Base-by-base conservation (phyloP, 2,329 filamentous ascomycete species). In the Aspergillus viridinutans region DNA sequence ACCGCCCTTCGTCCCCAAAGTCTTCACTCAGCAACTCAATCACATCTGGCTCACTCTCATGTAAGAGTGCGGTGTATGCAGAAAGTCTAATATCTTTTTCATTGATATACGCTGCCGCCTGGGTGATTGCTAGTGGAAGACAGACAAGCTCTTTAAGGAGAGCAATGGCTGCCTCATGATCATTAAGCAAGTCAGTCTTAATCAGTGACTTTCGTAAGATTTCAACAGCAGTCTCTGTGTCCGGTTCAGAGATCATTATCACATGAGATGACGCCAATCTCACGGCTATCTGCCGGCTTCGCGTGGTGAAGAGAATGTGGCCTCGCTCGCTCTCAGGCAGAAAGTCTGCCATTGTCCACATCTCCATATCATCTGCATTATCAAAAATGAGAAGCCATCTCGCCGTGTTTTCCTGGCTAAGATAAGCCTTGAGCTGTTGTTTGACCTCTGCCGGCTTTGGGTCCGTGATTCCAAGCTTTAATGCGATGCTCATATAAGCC, bases 1-100 rank as follows among this genome's bases (percentile, higher is more conserved):
- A 72, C 47, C 71, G 65, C 25, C 56, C 59, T 12, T 55, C 42
- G 58, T 76, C 73, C 23, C 67, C 58, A 50, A 75, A 75, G 21
- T 59, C n/a, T n/a, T 23, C 47, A 35, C 53, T 56, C 25, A 52
- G 17, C 3, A 59, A 40, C 29, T 5, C 29, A 14, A 57, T 23
- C 10, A 17, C 12, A 25, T 61, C 59, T 9, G 51, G 23, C 32
- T 61, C 55, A 8, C 12, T 55, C 8, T 40, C 23, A 6, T 55
- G 32, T 10, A 61, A 21, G 68, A 64, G 60, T 64, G 52, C 50
- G 61, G 71, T 5, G 75, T 61, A 61, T n/a, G 50, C 32, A 35
- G 57, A 50, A 12, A 50, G 52, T 2, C 50, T 29, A 9, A 40
- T 54, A n/a, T 52, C 28, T 0, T 42, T 64, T 10, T 5, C 51